Evolutionary conservation across 768 basidiomycete genomes (phyloP), one percentile per base, ranked within the genome.

Genomic region (Cystobasidium ongulense): DNA sequence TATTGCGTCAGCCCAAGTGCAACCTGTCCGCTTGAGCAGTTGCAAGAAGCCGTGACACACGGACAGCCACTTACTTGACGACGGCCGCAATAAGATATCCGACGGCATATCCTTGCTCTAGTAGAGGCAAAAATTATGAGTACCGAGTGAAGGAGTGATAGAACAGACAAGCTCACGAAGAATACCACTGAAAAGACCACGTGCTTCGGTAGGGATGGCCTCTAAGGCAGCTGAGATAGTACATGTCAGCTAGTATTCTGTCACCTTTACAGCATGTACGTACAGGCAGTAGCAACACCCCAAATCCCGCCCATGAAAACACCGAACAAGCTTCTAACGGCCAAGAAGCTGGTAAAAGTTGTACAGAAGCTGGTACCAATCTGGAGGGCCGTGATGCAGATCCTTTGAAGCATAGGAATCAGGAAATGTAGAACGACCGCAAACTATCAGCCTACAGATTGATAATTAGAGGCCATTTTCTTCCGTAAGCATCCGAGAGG

Each of bases 391-490:
- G 61, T 46, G 39, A 73, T 73, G 43, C 36, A 41, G 25, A 63
- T 17, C 13, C 46, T 65, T 15, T 23, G 23, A 13, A 29, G 3
- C 38, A 35, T 8, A 4, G 39, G 21, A 1, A 65, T 2, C 57
- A 59, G 57, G 5, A 5, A 54, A n/a, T 29, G 86, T 4, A 85
- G 79, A 18, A 86, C 84, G 75, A 91, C 86, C 53, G 92, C 79
- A 31, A 91, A 57, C 5, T 7, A 29, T 29, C 7, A n/a, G n/a
- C 52, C 21, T 21, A 59, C 25, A 94, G 84, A 80, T 92, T 93
- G 76, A 78, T 76, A 33, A 95, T 87, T 3, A 94, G 84, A 2
- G 92, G 92, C 92, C 92, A 98, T 84, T 94, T 95, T 33, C 94
- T 86, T 2, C 94, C 94, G 80, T 84, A 95, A 1, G 94, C 87